Percentiles rank a stretch among this genome's conserved stretches.
Evolutionary conservation across 805 yeast species (phyloP).

Genomic region (Saturnispora serradocipensis): DNA sequence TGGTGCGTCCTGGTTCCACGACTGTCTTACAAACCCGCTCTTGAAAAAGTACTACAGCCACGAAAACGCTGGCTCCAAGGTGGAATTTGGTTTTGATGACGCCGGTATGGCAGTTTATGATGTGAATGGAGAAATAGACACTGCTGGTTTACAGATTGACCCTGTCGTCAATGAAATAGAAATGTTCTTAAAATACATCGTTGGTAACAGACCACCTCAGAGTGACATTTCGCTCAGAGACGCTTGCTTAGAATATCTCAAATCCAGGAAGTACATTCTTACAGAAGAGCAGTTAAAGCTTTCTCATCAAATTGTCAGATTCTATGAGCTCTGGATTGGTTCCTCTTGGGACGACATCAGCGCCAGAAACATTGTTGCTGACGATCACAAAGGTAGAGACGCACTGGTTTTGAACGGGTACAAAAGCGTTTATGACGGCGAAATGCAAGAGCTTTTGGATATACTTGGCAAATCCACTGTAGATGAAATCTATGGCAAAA

Average conservation of each 20-base stretch:
- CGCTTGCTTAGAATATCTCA: slow-evolving; percentile 39
- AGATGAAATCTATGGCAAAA: slow-evolving; percentile 8
- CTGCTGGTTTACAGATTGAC: slow-evolving; percentile 42
- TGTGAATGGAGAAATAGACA: slow-evolving; percentile 26
- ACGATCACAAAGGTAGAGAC: slow-evolving; percentile 61
- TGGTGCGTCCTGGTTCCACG: slow-evolving; percentile 93
- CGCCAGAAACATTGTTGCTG: slow-evolving; percentile 36
- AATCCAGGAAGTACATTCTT: slow-evolving; percentile 35
- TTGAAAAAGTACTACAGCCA: slow-evolving; percentile 36
- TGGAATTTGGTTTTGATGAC: slow-evolving; percentile 26
- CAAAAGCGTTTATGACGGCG: slow-evolving; percentile 27
- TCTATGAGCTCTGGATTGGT: slow-evolving; percentile 70
- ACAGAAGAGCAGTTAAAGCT: slow-evolving; percentile 40
- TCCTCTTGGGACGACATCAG: slow-evolving; percentile 56
- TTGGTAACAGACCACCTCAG: slow-evolving; percentile 21
- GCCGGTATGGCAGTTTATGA: slow-evolving; percentile 17
- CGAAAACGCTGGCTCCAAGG: slow-evolving; percentile 15
- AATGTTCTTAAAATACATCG: slow-evolving; percentile 17
- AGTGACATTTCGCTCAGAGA: slow-evolving; percentile 50
- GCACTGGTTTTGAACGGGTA: slow-evolving; percentile 57
- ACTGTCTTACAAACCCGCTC: slow-evolving; percentile 55
- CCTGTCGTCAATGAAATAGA: slow-evolving; percentile 26
- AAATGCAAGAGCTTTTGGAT: slow-evolving; percentile 20
- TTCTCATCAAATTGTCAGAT: slow-evolving; percentile 44
- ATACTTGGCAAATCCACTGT: background rate